Percentiles rank a stretch among this genome's conserved stretches.
Evolutionary conservation across 306 rosid species (phyloP).

Genomic region (Acacia acuminata): DNA sequence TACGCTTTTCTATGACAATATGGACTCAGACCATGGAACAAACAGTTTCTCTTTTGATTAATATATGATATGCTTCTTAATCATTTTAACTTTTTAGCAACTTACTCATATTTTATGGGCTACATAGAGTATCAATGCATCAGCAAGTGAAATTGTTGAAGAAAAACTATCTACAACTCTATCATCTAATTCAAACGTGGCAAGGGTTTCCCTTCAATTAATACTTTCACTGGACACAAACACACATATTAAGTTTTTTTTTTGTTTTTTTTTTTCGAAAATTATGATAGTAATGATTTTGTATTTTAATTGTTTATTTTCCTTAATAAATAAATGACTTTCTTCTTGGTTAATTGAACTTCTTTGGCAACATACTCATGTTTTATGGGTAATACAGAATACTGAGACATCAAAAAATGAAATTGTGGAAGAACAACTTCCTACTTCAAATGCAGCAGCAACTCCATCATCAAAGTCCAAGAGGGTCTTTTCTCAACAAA

Average conservation of each 20-base stretch:
- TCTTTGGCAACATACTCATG: not conserved
- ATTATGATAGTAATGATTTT: too few species aligned
- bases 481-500: not conserved
- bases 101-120: not conserved
- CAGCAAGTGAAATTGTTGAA: too few species aligned
- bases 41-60: not conserved
- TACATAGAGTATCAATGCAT: not conserved
- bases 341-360: not conserved
- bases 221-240: not conserved
- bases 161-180: too few species aligned
- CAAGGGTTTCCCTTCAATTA: too few species aligned
- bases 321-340: not conserved
- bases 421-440: not conserved
- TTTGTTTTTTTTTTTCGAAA: too few species aligned
- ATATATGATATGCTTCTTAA: not conserved
- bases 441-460: not conserved
- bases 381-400: not conserved
- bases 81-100: not conserved
- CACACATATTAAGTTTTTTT: too few species aligned
- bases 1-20: not conserved
- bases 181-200: too few species aligned
- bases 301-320: not conserved
- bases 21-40: not conserved
- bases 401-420: not conserved
- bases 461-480: not conserved